A percentile compares a stretch with the other conserved stretches of the same genome.
phyloP scores from a whole-genome alignment of 2,329 filamentous ascomycete genomes.

The Diaporthe sp. region DNA sequence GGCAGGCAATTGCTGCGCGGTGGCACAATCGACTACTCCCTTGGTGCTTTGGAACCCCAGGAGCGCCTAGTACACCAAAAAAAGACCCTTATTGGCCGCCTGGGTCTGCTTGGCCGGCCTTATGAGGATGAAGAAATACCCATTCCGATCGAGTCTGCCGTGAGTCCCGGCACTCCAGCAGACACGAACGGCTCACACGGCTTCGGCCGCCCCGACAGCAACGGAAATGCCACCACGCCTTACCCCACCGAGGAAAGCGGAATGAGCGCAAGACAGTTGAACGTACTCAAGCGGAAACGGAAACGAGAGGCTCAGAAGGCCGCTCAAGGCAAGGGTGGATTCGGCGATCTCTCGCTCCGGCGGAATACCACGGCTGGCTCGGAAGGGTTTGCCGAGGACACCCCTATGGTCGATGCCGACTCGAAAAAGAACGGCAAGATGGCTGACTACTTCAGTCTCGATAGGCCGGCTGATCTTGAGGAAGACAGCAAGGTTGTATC shows the following conservation, averaged over 20 bases:
- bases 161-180: conserved; percentile 60
- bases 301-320: conserved; percentile 92
- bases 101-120: conserved; percentile 88
- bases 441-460: conserved; percentile 91
- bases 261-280: conserved; percentile 93
- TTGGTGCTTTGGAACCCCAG: conserved; percentile 85
- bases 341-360: conserved; percentile 86
- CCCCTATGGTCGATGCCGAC: conserved; percentile 66
- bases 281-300: conserved; percentile 93
- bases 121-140: conserved; percentile 86
- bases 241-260: conserved; percentile 73
- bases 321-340: conserved; percentile 85
- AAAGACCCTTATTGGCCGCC: conserved; percentile 84
- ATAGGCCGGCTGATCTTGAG: conserved; percentile 82
- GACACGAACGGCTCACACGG: conserved; percentile 55
- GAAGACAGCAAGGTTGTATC: conserved; percentile 94
- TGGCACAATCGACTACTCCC: conserved; percentile 86
- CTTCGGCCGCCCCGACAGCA: conserved; percentile 47
- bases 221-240: conserved; percentile 54
- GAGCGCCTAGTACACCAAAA: conserved; percentile 89
- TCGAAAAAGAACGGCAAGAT: conserved; percentile 74
- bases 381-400: conserved; percentile 74
- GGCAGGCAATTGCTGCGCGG: conserved; percentile 89
- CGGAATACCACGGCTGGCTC: conserved; percentile 72
- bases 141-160: conserved; percentile 71